Base-by-base conservation (phyloP, 2,329 filamentous ascomycete species). In the Pyricularia sp. region DNA sequence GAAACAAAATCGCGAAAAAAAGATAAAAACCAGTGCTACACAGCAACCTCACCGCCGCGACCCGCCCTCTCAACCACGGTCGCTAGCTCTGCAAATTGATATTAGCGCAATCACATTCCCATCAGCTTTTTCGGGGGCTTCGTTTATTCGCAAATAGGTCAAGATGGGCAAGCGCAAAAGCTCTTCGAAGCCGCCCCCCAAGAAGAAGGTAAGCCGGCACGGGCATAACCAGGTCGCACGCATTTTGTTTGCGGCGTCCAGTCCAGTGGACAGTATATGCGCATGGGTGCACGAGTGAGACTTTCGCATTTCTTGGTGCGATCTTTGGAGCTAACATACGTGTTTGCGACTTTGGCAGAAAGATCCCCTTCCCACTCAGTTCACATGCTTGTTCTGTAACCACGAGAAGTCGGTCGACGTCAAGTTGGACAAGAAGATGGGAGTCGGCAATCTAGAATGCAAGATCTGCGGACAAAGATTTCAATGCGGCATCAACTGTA, bases 361-460 rank as follows among this genome's bases (percentile, higher is more conserved):
- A 91, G 91, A 94, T 74, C 86, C 88, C 59, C 85, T 95, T 23
- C 85, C 90, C 3, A 94, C 92, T 2, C 87, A 88, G n/a, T 99
- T 99, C 79, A 92, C 94, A 69, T 99, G 95, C 78, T 89, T 99
- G 64, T 99, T 99, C 82, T 99, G 95, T 85, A 98, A 97, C 79
- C 94, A 98, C 81, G 95, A 98, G 78, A 95, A 93, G 73, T 92
- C 94, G 0, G 92, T 99, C 68, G 86, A 88, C 31, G 92, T 97
- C 73, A 95, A 96, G 79, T 85, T 99, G 67, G 93, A 99, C 78
- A 97, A 97, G 84, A 98, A 98, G 78, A 84, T 88, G 31, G 93
- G 93, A 67, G 86, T 97, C 55, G 95, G 94, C 65, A 88, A 91
- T 71, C 84, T 99, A 30, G 88, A 90, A 70, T 99, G 95, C 83